Evolutionary conservation across 148 eudicot genomes (phyloP), one percentile per base, ranked within the genome.

Genomic region (Rhododendron griersonianum): DNA sequence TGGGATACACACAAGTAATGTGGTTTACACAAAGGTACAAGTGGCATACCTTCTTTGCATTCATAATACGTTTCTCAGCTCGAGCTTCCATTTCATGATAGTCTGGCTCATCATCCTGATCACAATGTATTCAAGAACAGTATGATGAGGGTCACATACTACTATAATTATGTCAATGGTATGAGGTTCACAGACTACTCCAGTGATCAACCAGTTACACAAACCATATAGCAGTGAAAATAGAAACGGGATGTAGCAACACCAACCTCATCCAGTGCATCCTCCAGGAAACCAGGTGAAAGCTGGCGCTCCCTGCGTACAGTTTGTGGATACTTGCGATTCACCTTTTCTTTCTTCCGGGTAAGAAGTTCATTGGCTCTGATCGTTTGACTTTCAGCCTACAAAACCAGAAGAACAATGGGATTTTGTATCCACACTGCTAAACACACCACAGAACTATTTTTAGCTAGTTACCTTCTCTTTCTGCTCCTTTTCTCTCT

Each of bases 201-300:
- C 37, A 75, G 41, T 15, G 16, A 35, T 75, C 13, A 21, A 11
- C 39, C 50, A 84, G 37, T 23, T 21, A 50, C 19, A 35, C 53
- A 73, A 11, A 19, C 47, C 78, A 57, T 33, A 51, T 11, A 81
- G 59, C 41, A 41, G 61, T 8, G 10, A 86, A 79, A 55, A 19
- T 14, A 78, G 39, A 61, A 50, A 83, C 74, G 11, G 48, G 25
- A 75, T 51, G 15, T 75, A 75, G 48, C 39, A 39, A 7, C 47
- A 65, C 67, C 73, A 48, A 94, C 99, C 98, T 98, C 99, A 19
- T 95, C 98, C 88, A 90, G 93, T 48, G 94, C 94, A 84, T 94
- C 99, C 91, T 98, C 99, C 84, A 98, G 92, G 91, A 95, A 98
- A 84, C 98, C 98, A 89, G 99, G 96, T 33, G 99, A 98, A 65